phyloP scores from a whole-genome alignment of 2,329 filamentous ascomycete species.

The Pyrenochaeta sp. region DNA sequence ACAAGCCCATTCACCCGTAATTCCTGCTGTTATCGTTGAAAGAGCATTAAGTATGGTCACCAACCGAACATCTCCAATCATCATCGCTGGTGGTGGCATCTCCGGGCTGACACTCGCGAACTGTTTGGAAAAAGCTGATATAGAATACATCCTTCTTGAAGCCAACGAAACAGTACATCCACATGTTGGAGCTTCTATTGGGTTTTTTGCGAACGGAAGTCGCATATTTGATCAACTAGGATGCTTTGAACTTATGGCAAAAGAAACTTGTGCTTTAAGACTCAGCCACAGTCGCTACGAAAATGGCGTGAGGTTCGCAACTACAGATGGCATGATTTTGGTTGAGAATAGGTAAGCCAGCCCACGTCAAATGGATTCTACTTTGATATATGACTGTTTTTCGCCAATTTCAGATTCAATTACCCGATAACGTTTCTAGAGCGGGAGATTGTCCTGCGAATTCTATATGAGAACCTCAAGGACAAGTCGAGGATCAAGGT shows the following conservation, averaged over 20 bases:
- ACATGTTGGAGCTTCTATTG: slow-evolving; percentile 23
- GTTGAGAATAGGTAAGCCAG: slow-evolving; percentile 1
- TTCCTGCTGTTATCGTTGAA: no score
- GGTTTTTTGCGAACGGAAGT: slow-evolving; percentile 18
- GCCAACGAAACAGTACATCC: slow-evolving; percentile 16
- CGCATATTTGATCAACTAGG: slow-evolving; percentile 29
- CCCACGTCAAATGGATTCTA: not conserved
- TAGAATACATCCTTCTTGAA: slow-evolving; percentile 25
- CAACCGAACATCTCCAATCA: no score
- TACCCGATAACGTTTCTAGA: slow-evolving; percentile 18
- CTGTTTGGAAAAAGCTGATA: slow-evolving; percentile 10
- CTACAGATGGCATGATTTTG: not conserved
- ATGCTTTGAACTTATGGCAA: slow-evolving; percentile 2
- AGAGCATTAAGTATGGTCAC: no score
- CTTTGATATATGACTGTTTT: not conserved
- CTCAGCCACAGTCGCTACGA: slow-evolving; percentile 1
- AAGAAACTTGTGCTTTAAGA: not conserved
- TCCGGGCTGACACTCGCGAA: slow-evolving; percentile 19
- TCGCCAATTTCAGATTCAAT: slow-evolving; percentile 5
- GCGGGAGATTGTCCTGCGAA: slow-evolving; percentile 14
- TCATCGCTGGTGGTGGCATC: slow-evolving; percentile 20
- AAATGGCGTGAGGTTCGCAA: not conserved
- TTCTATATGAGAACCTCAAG: slow-evolving; percentile 17
- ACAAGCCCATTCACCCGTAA: no score
- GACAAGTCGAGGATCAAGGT: slow-evolving; percentile 21